Evolutionary conservation across 495 filamentous ascomycete genomes (phyloP), one percentile per base, ranked within the genome.

Genomic region (Penicillium dipodomyicola): DNA sequence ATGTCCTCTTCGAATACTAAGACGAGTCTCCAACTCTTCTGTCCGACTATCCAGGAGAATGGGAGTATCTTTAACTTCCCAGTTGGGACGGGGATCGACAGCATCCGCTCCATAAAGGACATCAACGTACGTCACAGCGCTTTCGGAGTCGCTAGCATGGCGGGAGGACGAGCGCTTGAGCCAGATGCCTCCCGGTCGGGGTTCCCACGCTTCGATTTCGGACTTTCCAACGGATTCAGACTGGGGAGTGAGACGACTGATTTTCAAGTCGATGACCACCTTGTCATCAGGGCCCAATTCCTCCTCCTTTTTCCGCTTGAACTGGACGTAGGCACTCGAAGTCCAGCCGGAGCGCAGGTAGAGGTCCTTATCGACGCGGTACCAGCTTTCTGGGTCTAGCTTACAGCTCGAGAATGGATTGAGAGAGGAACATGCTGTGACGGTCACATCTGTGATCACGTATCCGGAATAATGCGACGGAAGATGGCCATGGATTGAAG

Each of bases 51-150:
- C 81, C 57, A 96, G 72, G 46, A 90, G 68, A 54, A 95, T 72
- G 12, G 87, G 78, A 14, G 83, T 87, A 44, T 87, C 84, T 46
- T 80, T 82, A 25, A 96, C 79, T 59, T 85, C 75, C 94, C 94
- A 98, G 17, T 87, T 87, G 6, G 82, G 76, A 40, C 94, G 82
- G 11, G 90, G 91, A 65, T 98, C 94, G 6, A 92, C 90, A 7
- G 92, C 94, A 72, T 97, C 94, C 3, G 91, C 85, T 23, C 94
- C 94, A 67, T 96, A 98, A 3, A 98, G 77, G 2, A 97, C 84
- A 72, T 98, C 94, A 8, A 97, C 80, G 4, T 84, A 87, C 5
- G 92, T 97, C 40, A 98, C 80, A 6, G 87, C 86, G 41, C 79
- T 80, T 39, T 86, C 82, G 4, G 87, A 91, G 62, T 96, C 91